A percentile compares a stretch with the other conserved stretches of the same genome.
Conservation (phyloP, 345 rosid genomes). For the Brassica rapa region DNA sequence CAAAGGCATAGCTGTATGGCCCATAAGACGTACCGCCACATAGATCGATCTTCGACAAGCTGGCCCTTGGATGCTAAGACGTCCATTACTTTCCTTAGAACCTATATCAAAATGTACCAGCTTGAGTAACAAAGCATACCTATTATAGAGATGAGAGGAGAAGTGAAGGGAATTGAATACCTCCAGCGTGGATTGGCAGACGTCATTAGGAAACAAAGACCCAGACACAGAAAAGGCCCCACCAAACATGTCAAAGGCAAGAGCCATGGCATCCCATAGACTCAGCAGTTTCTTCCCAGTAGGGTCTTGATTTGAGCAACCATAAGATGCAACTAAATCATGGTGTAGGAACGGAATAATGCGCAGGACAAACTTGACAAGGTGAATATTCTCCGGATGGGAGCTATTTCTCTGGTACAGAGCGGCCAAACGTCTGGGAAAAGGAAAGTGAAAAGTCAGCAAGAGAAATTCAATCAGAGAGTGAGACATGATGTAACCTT, state of each 20-base stretch:
- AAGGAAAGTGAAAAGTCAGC: conserved; percentile 6
- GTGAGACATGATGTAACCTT: conserved; percentile 49
- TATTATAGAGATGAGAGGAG: conserved; percentile 23
- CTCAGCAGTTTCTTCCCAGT: conserved; percentile 48
- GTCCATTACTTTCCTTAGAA: conserved; percentile 79
- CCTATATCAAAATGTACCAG: conserved; percentile 47
- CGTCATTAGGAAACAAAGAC: conserved; percentile 54
- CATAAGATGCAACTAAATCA: conserved; percentile 46
- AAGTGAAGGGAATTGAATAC: conserved; percentile 38
- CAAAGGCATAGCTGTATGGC: conserved; percentile 12
- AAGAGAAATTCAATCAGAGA: conserved; percentile 1
- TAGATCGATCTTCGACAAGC: conserved; percentile 58
- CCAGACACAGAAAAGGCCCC: conserved; percentile 57
- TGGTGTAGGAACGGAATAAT: conserved; percentile 45
- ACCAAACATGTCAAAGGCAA: conserved; percentile 65
- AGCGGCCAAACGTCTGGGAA: conserved; percentile 52
- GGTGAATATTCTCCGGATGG: conserved; percentile 49
- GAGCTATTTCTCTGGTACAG: conserved; percentile 46
- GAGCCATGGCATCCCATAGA: conserved; percentile 67
- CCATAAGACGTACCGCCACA: conserved; percentile 59
- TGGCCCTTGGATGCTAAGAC: conserved; percentile 58
- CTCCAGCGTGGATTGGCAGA: conserved; percentile 71
- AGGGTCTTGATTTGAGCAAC: conserved; percentile 40
- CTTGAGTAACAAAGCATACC: conserved; percentile 24
- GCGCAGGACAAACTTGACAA: conserved; percentile 68